Conservation (phyloP, 768 basidiomycete genomes). For the Termitomyces heimii region DNA sequence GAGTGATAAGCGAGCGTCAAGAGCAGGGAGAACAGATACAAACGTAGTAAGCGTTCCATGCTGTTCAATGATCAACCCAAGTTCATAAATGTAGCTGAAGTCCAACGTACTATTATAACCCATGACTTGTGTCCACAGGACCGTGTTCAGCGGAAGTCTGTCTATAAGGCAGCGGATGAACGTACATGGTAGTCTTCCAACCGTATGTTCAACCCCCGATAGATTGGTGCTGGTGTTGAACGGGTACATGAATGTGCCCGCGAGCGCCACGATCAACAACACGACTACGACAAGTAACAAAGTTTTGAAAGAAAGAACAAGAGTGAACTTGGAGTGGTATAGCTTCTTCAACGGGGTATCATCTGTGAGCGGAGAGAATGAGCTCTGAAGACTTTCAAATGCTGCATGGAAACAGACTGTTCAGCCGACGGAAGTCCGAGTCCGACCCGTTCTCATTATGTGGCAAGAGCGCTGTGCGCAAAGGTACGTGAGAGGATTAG, state of each 20-base stretch:
- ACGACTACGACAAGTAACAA: neutral
- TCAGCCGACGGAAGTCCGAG: neutral
- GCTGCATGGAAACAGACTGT: neutral
- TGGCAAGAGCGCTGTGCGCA: neutral
- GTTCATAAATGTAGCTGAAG: neutral
- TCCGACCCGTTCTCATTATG: neutral
- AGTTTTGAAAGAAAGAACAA: slow-evolving; percentile 3
- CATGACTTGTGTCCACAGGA: slow-evolving; percentile 34
- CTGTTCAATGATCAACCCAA: slow-evolving; percentile 22
- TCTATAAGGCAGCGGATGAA: neutral
- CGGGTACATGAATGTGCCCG: neutral
- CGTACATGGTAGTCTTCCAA: slow-evolving; percentile 4
- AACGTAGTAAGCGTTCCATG: slow-evolving; percentile 70
- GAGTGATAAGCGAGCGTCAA: neutral
- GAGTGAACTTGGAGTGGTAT: slow-evolving; percentile 1
- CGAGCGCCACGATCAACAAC: neutral
- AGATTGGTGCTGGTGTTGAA: neutral
- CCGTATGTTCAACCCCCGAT: neutral
- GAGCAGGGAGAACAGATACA: slow-evolving; percentile 7
- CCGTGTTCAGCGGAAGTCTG: neutral
- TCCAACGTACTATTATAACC: slow-evolving; percentile 57
- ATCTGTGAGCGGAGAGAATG: neutral
- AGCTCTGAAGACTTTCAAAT: neutral
- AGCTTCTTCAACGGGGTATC: neutral
- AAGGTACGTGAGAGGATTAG: neutral